Base-by-base conservation (phyloP, 192 early-diverging fungal genomes). In the Chytriomyces confervae region DNA sequence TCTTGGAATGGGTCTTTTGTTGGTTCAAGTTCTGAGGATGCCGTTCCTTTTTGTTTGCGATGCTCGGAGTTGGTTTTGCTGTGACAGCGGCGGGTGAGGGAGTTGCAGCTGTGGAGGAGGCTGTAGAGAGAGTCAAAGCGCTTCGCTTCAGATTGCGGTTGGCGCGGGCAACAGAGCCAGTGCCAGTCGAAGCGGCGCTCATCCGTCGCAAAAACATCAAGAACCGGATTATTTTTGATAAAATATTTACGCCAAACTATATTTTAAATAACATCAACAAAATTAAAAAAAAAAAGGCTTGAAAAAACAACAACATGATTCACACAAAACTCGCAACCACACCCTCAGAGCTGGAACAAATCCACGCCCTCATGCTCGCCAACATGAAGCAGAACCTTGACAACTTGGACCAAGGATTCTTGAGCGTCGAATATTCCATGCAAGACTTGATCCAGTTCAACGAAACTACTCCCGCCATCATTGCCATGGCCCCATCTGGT, bases 331-430 rank as follows among this genome's bases (percentile, higher is more conserved):
- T 27, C 3, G 45, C 66, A 8, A n/a, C 66, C 16, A 45, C 29
- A 7, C 66, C 27, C 16, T 29, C 66, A 0, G 43, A 68, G 11
- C 66, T 68, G 20, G 66, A 46, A 13, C 66, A 68, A 46, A 68
- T 68, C 66, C 23, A 6, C 13, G 36, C 11, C 36, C 45, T 68
- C 9, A 46, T 46, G 44, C 66, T n/a, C 9, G 46, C 66, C 27
- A 68, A 68, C 44, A 20, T 46, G 45, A 68, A 68, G 5, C 16
- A 20, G 11, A 68, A 68, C 44, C 29, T 68, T 5, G 47, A 11
- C 7, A n/a, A 29, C 8, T 11, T 44, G 8, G 16, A 20, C 9
- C 11, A 68, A 18, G 66, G 66, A 8, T 68, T 68, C 44, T 46
- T 68, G 8, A 46, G 43, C 20, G 11, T 68, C 13, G 66, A 27